Evolutionary conservation across 2,329 filamentous ascomycete genomes (phyloP).

Genomic region (Westerdykella ornata): DNA sequence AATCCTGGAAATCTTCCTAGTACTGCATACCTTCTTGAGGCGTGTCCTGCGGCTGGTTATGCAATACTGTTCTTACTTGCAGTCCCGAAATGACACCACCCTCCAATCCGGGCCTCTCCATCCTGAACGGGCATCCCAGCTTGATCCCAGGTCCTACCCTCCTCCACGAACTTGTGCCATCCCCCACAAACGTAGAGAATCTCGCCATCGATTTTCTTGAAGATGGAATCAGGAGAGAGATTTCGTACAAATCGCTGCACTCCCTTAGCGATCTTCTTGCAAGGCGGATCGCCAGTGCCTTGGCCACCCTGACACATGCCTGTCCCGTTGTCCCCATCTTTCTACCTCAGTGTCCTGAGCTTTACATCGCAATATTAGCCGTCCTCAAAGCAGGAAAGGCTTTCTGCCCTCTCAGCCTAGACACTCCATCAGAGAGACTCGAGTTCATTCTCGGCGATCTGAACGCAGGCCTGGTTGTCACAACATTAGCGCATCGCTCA

Average conservation of each 20-base stretch:
- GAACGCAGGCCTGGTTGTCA: conserved; percentile 61
- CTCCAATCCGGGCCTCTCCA: conserved; percentile 15
- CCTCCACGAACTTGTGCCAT: conserved; percentile 58
- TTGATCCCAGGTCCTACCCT: conserved; percentile 49
- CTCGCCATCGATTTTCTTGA: conserved; percentile 60
- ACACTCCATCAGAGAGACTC: conserved; percentile 69
- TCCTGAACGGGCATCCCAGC: conserved; percentile 52
- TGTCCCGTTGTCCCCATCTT: conserved; percentile 63
- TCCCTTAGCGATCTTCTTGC: conserved; percentile 52
- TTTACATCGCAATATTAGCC: conserved; percentile 73
- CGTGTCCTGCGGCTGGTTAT: background rate
- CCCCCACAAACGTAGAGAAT: conserved; percentile 15
- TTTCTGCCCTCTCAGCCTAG: conserved; percentile 77
- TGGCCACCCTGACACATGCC: conserved; percentile 24
- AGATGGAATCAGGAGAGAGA: conserved; percentile 40
- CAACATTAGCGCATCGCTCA: conserved; percentile 44
- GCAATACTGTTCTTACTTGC: conserved; percentile 12
- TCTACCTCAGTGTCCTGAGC: conserved; percentile 65
- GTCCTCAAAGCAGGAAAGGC: conserved; percentile 75
- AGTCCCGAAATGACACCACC: conserved; percentile 17
- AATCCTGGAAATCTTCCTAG: too few relatives aligned
- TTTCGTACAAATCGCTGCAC: conserved; percentile 62
- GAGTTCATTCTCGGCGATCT: conserved; percentile 77
- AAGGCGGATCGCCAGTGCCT: conserved; percentile 16
- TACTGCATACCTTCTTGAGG: too few relatives aligned